phyloP scores from a whole-genome alignment of 192 early-diverging fungal genomes.

The Coemansia erecta region DNA sequence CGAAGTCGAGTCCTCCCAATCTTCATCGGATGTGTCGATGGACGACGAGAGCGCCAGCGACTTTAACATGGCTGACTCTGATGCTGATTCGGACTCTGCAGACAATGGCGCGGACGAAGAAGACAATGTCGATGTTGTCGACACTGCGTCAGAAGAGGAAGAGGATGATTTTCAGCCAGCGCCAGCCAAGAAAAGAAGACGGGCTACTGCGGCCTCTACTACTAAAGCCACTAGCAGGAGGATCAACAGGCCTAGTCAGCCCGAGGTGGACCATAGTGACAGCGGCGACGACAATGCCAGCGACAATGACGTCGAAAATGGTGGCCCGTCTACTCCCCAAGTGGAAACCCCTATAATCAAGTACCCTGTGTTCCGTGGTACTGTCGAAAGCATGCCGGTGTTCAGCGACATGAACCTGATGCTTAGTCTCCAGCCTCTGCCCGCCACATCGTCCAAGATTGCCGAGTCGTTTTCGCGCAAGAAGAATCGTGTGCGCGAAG shows the following conservation, averaged over 20 bases:
- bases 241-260: too few species aligned
- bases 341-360: neutral
- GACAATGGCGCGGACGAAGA: neutral
- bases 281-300: too few species aligned
- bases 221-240: too few species aligned
- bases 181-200: too few species aligned
- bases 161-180: too few species aligned
- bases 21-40: neutral
- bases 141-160: too few species aligned
- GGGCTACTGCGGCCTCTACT: too few species aligned
- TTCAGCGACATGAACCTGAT: conserved; percentile 35
- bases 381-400: conserved; percentile 37
- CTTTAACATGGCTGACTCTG: neutral
- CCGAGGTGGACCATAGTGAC: neutral
- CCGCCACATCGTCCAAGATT: neutral
- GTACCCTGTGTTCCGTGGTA: neutral
- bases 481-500: conserved; percentile 11
- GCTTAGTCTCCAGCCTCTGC: conserved; percentile 8
- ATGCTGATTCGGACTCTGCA: conserved; percentile 2
- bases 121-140: neutral
- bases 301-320: too few species aligned
- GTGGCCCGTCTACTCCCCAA: neutral
- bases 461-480: neutral
- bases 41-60: neutral
- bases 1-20: neutral